Percentiles rank a stretch among this genome's conserved stretches.
These are phyloP conservation scores for Aureobasidium sp. DNA, from an alignment of 2,329 filamentous ascomycete genomes.

Conservation along the genomic window DNA sequence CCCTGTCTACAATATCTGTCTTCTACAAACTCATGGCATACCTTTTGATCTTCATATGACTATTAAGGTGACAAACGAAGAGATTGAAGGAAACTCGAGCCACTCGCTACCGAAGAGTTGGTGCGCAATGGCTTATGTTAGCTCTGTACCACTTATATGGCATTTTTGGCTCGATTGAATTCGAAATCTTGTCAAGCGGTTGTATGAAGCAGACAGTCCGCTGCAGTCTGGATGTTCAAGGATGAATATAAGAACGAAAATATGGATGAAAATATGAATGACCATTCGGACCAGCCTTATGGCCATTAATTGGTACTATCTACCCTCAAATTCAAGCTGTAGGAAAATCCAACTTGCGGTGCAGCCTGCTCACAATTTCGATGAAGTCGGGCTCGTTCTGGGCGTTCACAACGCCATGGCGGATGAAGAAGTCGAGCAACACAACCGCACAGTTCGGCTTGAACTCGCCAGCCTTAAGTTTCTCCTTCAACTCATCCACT, in stretches of 20 bases:
- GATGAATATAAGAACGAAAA: background rate
- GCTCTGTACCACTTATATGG: no score
- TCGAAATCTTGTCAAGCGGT: no score
- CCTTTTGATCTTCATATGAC: background rate
- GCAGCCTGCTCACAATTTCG: constrained; percentile 67
- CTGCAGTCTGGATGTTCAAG: background rate
- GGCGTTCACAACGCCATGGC: constrained; percentile 70
- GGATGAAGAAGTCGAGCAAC: constrained; percentile 81
- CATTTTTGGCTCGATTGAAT: no score
- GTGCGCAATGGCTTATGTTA: no score
- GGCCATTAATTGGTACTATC: background rate
- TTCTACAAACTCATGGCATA: background rate
- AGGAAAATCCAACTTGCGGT: constrained; percentile 72
- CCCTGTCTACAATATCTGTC: background rate
- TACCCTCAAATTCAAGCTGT: constrained; percentile 21
- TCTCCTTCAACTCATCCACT: constrained; percentile 65
- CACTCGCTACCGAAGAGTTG: no score
- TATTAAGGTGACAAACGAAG: no score
- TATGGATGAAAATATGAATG: background rate
- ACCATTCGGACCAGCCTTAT: background rate
- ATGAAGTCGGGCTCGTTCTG: constrained; percentile 74
- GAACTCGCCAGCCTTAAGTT: constrained; percentile 66
- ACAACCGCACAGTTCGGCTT: constrained; percentile 89
- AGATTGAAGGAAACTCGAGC: no score
- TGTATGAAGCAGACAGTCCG: no score